These are phyloP conservation scores for Trypanosoma boissoni DNA, from an alignment of 208 protist species.

Conservation along the genomic window DNA sequence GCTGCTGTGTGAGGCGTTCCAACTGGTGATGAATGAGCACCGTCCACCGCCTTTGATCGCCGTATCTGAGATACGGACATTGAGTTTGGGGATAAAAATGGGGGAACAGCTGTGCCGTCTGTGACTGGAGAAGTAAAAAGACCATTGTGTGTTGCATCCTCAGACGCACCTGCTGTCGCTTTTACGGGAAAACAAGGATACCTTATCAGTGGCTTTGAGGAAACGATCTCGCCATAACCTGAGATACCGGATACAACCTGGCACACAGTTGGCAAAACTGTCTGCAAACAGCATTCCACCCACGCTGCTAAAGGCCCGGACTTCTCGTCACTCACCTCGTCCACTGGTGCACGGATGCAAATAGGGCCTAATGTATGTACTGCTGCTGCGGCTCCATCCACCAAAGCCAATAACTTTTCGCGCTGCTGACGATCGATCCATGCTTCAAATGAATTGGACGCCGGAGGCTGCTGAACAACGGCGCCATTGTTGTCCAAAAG, in stretches of 20 bases:
- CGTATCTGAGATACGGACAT: too few species aligned
- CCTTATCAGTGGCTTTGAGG: constrained; percentile 2
- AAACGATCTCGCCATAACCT: constrained; percentile 12
- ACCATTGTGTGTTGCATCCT: background rate
- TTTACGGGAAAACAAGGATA: background rate
- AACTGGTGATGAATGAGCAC: too few species aligned
- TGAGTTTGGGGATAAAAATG: too few species aligned
- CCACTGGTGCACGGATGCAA: constrained; percentile 18
- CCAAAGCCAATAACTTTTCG: constrained; percentile 4
- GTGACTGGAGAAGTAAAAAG: too few species aligned
- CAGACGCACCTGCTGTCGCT: background rate
- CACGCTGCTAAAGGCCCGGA: constrained; percentile 3
- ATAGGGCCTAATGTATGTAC: background rate
- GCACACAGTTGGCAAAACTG: constrained; percentile 12
- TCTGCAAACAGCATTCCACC: constrained; percentile 15
- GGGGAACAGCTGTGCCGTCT: too few species aligned
- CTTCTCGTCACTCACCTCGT: constrained; percentile 13
- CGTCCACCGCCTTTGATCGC: too few species aligned
- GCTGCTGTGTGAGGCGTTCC: too few species aligned
- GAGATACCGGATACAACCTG: constrained; percentile 12
- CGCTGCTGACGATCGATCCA: background rate
- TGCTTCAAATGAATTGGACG: background rate
- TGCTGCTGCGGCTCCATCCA: background rate
- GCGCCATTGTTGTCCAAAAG: too few species aligned
- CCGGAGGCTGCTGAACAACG: too few species aligned